Conservation (phyloP, 1,139 yeast species). For the Diutina rugosa region DNA sequence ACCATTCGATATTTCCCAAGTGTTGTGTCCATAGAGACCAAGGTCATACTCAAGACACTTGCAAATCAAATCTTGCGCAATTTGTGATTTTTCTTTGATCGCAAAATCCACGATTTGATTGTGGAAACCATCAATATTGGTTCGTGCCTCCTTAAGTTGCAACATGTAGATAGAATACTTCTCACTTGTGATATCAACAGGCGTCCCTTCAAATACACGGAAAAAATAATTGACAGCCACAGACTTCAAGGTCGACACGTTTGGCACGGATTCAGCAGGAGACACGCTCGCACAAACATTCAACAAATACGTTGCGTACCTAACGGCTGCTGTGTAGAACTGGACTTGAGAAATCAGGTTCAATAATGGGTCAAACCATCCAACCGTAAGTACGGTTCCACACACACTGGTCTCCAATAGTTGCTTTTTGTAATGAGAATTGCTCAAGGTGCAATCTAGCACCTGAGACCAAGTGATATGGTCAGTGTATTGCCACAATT, state of each 20-base stretch:
- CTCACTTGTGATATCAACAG: neutral
- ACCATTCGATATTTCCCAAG: neutral
- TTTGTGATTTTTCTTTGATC: neutral
- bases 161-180: neutral
- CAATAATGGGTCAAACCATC: neutral
- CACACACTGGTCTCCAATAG: slow-evolving; percentile 5
- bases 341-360: neutral
- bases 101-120: neutral
- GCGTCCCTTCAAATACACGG: neutral
- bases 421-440: slow-evolving; percentile 3
- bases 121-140: neutral
- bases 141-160: neutral
- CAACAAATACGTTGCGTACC: neutral
- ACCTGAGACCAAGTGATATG: slow-evolving; percentile 35
- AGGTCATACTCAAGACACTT: neutral
- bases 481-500: slow-evolving; percentile 38
- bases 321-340: slow-evolving; percentile 24
- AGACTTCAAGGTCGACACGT: neutral
- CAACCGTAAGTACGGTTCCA: slow-evolving; percentile 4
- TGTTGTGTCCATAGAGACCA: neutral
- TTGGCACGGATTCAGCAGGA: neutral
- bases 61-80: neutral
- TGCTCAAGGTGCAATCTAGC: slow-evolving; percentile 36
- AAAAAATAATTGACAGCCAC: neutral
- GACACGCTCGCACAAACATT: neutral